Evolutionary conservation across 2,329 filamentous ascomycete genomes (phyloP), one percentile per base, ranked within the genome.

Genomic region (Paecilomyces fulvus): DNA sequence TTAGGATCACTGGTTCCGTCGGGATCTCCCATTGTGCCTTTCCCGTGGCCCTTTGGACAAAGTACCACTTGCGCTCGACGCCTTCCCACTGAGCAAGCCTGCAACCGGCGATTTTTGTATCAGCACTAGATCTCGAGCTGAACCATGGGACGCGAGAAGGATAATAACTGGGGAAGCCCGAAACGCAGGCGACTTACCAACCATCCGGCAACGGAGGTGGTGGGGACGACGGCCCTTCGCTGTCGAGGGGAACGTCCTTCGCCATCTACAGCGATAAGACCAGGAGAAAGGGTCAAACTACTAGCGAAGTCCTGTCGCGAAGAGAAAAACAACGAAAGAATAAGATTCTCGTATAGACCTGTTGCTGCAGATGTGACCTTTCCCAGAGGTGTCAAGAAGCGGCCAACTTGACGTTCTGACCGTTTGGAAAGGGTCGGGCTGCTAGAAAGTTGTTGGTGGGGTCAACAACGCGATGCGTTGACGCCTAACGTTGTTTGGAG

Each of bases 31-130:
- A 74, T 62, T 72, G 70, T 7, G 70, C 70, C 52, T 68, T 68
- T 31, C 70, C 72, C 10, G 71, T 74, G 48, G 70, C 67, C 52
- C 70, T 64, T 54, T 74, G 70, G 37, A 74, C 72, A 54, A 67
- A 74, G 59, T 74, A 74, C 66, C 71, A 74, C 59, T 68, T 66
- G 30, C 69, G 65, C 25, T 65, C 64, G 25, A 69, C 63, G 31
- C 71, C 70, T 56, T 74, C 71, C 70, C 71, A 73, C 55, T 74
- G 71, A 28, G 71, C 68, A 30, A 73, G 66, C 71, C 71, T 74
- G 30, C 37, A n/a, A 17, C 23, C 10, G 56, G 30, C 23, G n/a
- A 46, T 7, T 49, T n/a, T 30, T 50, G 48, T 11, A 30, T 33
- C 31, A 56, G 51, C 9, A 43, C 30, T 4, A 43, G 21, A 55